Evolutionary conservation across 2,329 filamentous ascomycete species (phyloP).

Genomic region (Ophiocordyceps sinensis): DNA sequence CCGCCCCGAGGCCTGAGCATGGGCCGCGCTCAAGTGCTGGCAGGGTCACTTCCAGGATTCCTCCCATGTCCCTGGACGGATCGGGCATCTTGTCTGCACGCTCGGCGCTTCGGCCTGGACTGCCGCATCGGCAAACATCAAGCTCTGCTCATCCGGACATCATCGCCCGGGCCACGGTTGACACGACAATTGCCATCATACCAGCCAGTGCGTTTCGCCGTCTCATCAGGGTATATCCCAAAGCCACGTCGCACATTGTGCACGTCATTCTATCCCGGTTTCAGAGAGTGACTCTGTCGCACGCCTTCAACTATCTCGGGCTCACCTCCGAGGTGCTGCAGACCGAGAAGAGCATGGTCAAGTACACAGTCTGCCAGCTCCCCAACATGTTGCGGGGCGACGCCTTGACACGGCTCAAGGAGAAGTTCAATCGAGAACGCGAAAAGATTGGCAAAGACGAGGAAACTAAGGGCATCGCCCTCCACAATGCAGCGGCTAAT

Average conservation of each 20-base stretch:
- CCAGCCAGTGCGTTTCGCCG: conserved; percentile 90
- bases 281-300: conserved; percentile 86
- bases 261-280: conserved; percentile 93
- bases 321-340: conserved; percentile 82
- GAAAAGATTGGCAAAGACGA: conserved; percentile 73
- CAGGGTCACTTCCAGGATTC: conserved; percentile 37
- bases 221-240: conserved; percentile 85
- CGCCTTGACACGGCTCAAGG: conserved; percentile 71
- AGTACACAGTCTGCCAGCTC: conserved; percentile 79
- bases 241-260: conserved; percentile 92
- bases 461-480: conserved; percentile 72
- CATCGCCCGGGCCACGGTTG: conserved; percentile 86
- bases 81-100: conserved; percentile 12
- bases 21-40: conserved; percentile 4
- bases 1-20: conserved; percentile 7
- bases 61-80: conserved; percentile 58
- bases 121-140: conserved; percentile 31
- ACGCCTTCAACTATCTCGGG: conserved; percentile 87
- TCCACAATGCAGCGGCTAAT: conserved; percentile 63
- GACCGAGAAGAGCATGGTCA: conserved; percentile 87
- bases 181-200: conserved; percentile 97
- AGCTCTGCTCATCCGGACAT: conserved; percentile 92
- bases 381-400: conserved; percentile 81
- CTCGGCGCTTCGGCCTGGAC: conserved; percentile 19
- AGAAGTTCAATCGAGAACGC: conserved; percentile 77